Evolutionary conservation across 2,329 filamentous ascomycete genomes (phyloP), one percentile per base, ranked within the genome.

Genomic region (Trematosphaeria pertusa): DNA sequence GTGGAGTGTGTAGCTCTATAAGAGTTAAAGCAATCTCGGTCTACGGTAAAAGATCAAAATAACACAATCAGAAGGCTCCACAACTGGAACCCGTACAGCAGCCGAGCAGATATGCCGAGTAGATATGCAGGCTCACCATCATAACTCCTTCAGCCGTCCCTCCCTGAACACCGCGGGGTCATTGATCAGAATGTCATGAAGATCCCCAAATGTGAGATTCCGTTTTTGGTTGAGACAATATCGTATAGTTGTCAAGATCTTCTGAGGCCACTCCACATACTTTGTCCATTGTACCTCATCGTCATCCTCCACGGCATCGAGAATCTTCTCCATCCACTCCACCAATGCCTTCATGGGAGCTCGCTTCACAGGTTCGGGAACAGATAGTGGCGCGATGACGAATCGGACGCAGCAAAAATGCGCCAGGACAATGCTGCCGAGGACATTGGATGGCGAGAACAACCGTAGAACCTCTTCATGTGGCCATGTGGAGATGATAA

Each of bases 131-230:
- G n/a, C n/a, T n/a, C n/a, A n/a, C n/a, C n/a, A n/a, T n/a, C n/a
- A n/a, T n/a, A n/a, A n/a, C n/a, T n/a, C n/a, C n/a, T n/a, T n/a
- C 15, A 41, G 6, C 22, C 48, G 44, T 9, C 48, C 49, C 40
- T 56, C 49, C 14, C 42, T 47, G 40, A 58, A 56, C 10, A 45
- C 82, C 52, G 84, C 82, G 0, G 81, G 67, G 61, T 75, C 48
- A 4, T 36, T 43, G 2, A 55, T 6, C 8, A 59, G 21, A 26
- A 48, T 38, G 21, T 52, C 32, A 22, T 46, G 36, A 14, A 60
- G 18, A 32, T 53, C 44, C 2, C 38, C 44, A 18, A 53, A 43
- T 9, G 43, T 55, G 18, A 59, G 35, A 5, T 42, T 42, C 10
- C 33, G 40, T 4, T 52, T 52, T 28, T 42, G 50, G 24, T 42